Evolutionary conservation across 257 asterid genomes (phyloP).

Genomic region (Gentiana straminea): DNA sequence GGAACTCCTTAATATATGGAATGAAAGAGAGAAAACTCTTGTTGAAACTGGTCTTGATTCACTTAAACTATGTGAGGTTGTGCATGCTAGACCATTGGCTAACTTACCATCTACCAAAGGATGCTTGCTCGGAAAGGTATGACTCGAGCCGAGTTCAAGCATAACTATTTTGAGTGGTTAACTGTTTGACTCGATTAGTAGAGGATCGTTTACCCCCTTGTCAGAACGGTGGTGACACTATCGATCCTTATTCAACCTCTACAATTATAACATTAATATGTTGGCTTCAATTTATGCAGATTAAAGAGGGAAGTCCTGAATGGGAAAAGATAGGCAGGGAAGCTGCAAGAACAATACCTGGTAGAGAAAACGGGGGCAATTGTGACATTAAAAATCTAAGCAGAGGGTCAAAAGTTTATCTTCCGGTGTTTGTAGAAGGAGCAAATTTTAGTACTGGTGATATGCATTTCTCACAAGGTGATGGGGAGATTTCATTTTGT

Average conservation of each 20-base stretch:
- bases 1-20: slow-evolving; percentile 80
- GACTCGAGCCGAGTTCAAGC: not conserved
- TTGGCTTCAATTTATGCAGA: slow-evolving; percentile 26
- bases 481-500: slow-evolving; percentile 89
- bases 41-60: slow-evolving; percentile 61
- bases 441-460: slow-evolving; percentile 97
- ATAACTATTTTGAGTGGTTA: too few relatives aligned
- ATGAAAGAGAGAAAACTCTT: slow-evolving; percentile 60
- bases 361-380: slow-evolving; percentile 94
- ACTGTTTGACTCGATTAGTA: too few relatives aligned
- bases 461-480: slow-evolving; percentile 97
- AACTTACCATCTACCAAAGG: slow-evolving; percentile 76
- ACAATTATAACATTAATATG: too few relatives aligned
- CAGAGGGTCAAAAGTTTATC: slow-evolving; percentile 86
- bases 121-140: slow-evolving; percentile 89
- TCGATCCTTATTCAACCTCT: too few relatives aligned
- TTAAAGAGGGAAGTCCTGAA: slow-evolving; percentile 60
- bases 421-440: slow-evolving; percentile 93
- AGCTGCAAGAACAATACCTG: slow-evolving; percentile 93
- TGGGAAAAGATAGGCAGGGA: slow-evolving; percentile 83
- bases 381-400: slow-evolving; percentile 94
- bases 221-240: too few relatives aligned
- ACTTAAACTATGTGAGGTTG: slow-evolving; percentile 65
- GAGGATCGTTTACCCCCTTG: too few relatives aligned
- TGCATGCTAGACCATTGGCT: slow-evolving; percentile 82